Evolutionary conservation across 306 rosid species (phyloP), one percentile per base, ranked within the genome.

Genomic region (Quercus rubra): DNA sequence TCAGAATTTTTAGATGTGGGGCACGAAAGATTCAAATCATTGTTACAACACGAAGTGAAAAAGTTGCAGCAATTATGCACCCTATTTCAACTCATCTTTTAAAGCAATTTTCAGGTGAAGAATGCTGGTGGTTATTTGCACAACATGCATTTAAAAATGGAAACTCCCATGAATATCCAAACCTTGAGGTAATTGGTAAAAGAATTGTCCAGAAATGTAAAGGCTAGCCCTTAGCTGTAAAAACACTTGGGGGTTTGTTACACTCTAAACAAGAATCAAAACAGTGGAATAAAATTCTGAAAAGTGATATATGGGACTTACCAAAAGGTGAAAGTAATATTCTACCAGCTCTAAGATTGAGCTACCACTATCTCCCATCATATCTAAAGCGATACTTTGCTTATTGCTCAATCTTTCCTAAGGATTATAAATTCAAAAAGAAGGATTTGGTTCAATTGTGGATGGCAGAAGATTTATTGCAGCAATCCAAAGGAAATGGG

Each of bases 401-500:
- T 12, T 74, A 68, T 2, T 80, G 76, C 46, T 80, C 84, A 4
- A 15, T 80, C 20, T 80, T 80, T 27, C 80, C 80, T 1, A 57
- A 76, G 54, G 33, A 35, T 18, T 80, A 43, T 20, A 38, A 19
- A 3, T 35, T 74, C 71, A 69, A 69, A 33, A 80, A 56, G 72
- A 27, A 68, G 4, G 31, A 57, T 7, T 20, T 74, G 4, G 54
- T 80, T 30, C 70, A 17, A 20, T n/a, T 74, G 5, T 80, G 84
- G 84, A 75, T 81, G 77, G 84, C 77, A n/a, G 76, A 70, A 31
- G 84, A 76, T 9, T 75, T 75, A 0, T 21, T 84, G 14, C 73
- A 15, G 21, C 79, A 49, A 23, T 5, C 21, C 20, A 33, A 30
- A 6, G 14, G 19, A n/a, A 21, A 15, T 5, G 57, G 8, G 4